phyloP scores from a whole-genome alignment of 352 stramenopile genomes.

The Phytopythium ostracodes region DNA sequence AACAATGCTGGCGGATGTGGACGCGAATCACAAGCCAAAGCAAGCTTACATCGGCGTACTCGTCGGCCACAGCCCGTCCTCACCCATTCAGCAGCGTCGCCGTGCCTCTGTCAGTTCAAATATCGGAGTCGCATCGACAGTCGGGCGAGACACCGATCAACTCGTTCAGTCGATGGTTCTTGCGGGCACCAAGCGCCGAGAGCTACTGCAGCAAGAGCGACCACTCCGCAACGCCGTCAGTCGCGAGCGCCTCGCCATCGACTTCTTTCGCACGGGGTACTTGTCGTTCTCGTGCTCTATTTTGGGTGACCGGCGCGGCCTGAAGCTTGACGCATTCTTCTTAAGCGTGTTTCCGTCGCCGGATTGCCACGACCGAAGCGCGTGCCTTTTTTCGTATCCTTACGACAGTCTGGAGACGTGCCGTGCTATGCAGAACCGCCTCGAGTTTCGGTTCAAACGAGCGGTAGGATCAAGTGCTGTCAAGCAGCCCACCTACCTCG shows the following conservation, averaged over 20 bases:
- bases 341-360: conserved; percentile 56
- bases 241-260: conserved; percentile 44
- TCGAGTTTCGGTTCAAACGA: conserved; percentile 49
- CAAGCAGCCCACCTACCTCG: conserved; percentile 59
- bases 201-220: conserved; percentile 53
- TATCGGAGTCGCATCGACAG: not conserved
- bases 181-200: conserved; percentile 30
- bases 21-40: conserved; percentile 28
- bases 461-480: conserved; percentile 23
- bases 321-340: conserved; percentile 46
- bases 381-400: conserved; percentile 62
- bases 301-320: conserved; percentile 40
- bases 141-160: not conserved
- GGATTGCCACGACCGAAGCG: conserved; percentile 52
- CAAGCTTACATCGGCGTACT: conserved; percentile 68
- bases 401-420: conserved; percentile 59
- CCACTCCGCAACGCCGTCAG: conserved; percentile 33
- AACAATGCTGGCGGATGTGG: conserved; percentile 18
- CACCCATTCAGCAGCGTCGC: conserved; percentile 63
- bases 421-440: conserved; percentile 27
- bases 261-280: conserved; percentile 45
- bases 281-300: conserved; percentile 64
- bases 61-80: conserved; percentile 50
- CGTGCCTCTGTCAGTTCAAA: conserved; percentile 7
- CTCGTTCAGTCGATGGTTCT: conserved; percentile 17